Percentiles rank a stretch among this genome's conserved stretches.
Evolutionary conservation across 768 basidiomycete species (phyloP).

Genomic region (Termitomyces sp.): DNA sequence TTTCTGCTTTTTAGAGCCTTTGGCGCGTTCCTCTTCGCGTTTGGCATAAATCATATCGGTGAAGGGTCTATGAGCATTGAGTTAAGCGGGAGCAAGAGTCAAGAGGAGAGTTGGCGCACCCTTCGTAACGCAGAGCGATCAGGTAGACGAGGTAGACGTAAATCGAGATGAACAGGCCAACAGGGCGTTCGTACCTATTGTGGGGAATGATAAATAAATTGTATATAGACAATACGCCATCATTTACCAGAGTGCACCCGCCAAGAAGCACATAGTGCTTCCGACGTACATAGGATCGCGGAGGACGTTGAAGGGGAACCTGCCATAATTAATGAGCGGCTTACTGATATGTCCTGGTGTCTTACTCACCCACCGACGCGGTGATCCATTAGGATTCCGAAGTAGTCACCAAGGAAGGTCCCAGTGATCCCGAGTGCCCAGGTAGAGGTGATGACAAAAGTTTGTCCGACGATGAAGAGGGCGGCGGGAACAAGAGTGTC

Average conservation of each 20-base stretch:
- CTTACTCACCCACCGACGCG: constrained; percentile 70
- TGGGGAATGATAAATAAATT: neutral
- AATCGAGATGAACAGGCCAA: constrained; percentile 73
- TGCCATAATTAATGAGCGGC: constrained; percentile 14
- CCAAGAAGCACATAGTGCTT: constrained; percentile 86
- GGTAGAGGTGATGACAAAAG: constrained; percentile 85
- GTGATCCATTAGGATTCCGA: constrained; percentile 83
- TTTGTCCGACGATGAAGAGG: constrained; percentile 71
- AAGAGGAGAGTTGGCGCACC: constrained; percentile 47
- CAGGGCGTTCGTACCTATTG: constrained; percentile 79
- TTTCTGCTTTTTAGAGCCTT: constrained; percentile 20
- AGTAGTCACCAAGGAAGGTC: constrained; percentile 86
- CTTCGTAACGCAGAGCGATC: constrained; percentile 85
- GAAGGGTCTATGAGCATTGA: constrained; percentile 50
- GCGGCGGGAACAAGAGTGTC: constrained; percentile 55
- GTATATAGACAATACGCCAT: neutral
- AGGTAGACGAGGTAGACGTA: constrained; percentile 85
- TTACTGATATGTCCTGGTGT: neutral
- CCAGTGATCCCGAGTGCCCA: constrained; percentile 92
- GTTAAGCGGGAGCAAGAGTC: neutral
- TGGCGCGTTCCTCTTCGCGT: constrained; percentile 34
- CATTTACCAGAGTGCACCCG: constrained; percentile 79
- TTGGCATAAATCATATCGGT: constrained; percentile 80
- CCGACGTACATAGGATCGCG: constrained; percentile 97
- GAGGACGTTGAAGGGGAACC: constrained; percentile 93